These are phyloP conservation scores for Curvularia sp. DNA, from an alignment of 2,329 filamentous ascomycete species.

Conservation along the genomic window DNA sequence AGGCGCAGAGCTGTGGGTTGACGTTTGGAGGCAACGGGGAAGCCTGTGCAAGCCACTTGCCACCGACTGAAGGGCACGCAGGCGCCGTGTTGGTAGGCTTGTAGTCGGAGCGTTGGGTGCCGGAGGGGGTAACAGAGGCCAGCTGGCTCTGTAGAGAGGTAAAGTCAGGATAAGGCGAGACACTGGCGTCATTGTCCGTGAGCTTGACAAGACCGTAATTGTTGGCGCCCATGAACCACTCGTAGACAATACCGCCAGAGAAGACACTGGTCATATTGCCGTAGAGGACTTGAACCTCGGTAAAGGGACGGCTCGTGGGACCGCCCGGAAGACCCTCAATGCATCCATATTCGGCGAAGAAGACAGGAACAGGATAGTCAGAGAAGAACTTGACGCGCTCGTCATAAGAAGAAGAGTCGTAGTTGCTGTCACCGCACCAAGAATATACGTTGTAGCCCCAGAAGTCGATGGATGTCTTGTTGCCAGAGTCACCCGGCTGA, in stretches of 20 bases:
- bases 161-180: slow-evolving; percentile 74
- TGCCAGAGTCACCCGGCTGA: slow-evolving; percentile 58
- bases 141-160: slow-evolving; percentile 73
- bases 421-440: slow-evolving; percentile 90
- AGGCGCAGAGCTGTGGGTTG: slow-evolving; percentile 79
- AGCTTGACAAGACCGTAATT: slow-evolving; percentile 82
- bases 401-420: slow-evolving; percentile 77
- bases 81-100: slow-evolving; percentile 71
- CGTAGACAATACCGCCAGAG: slow-evolving; percentile 97
- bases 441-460: slow-evolving; percentile 99
- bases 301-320: slow-evolving; percentile 73
- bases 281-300: slow-evolving; percentile 84
- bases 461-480: slow-evolving; percentile 79
- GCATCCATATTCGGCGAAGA: slow-evolving; percentile 99
- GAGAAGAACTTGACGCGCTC: slow-evolving; percentile 84
- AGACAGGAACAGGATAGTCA: slow-evolving; percentile 89
- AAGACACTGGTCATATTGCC: slow-evolving; percentile 85
- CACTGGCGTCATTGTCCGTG: slow-evolving; percentile 62
- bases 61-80: slow-evolving; percentile 71
- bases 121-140: slow-evolving; percentile 68
- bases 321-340: slow-evolving; percentile 60
- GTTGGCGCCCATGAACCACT: slow-evolving; percentile 93
- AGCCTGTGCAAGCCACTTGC: slow-evolving; percentile 72
- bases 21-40: slow-evolving; percentile 81
- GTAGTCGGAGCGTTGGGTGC: slow-evolving; percentile 72